These are phyloP conservation scores for Millerozyma miso DNA, from an alignment of 805 yeast genomes.

Conservation along the genomic window DNA sequence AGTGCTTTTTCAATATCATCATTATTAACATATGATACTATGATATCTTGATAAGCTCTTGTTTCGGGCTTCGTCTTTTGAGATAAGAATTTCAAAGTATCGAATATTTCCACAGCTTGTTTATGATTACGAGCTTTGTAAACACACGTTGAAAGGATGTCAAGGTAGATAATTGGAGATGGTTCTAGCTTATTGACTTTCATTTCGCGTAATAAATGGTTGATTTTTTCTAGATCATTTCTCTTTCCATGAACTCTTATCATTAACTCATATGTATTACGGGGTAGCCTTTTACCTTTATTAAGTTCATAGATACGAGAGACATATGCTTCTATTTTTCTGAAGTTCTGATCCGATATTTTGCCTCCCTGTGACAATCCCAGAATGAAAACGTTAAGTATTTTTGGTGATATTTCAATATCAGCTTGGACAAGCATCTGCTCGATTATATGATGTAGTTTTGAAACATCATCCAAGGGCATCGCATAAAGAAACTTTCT, in stretches of 20 bases:
- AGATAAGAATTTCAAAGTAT: conserved; percentile 79
- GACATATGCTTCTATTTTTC: conserved; percentile 29
- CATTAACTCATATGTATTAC: conserved; percentile 41
- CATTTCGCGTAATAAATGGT: conserved; percentile 36
- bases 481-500: conserved; percentile 34
- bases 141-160: conserved; percentile 59
- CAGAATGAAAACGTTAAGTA: conserved; percentile 35
- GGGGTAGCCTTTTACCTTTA: conserved; percentile 24
- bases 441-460: conserved; percentile 33
- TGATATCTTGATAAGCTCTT: conserved; percentile 65
- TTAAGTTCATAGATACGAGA: conserved; percentile 17
- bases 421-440: conserved; percentile 32
- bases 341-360: conserved; percentile 17
- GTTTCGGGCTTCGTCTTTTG: conserved; percentile 61
- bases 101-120: conserved; percentile 72
- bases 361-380: conserved; percentile 24
- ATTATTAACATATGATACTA: conserved; percentile 59
- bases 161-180: conserved; percentile 45
- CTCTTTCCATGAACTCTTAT: conserved; percentile 44
- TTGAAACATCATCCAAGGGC: conserved; percentile 34
- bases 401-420: conserved; percentile 23
- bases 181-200: conserved; percentile 35
- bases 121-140: conserved; percentile 44
- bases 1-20: conserved; percentile 69
- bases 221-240: conserved; percentile 34